A percentile compares a stretch with the other conserved stretches of the same genome.
phyloP scores from a whole-genome alignment of 2,329 filamentous ascomycete genomes.

The Biscogniauxia mediterranea region DNA sequence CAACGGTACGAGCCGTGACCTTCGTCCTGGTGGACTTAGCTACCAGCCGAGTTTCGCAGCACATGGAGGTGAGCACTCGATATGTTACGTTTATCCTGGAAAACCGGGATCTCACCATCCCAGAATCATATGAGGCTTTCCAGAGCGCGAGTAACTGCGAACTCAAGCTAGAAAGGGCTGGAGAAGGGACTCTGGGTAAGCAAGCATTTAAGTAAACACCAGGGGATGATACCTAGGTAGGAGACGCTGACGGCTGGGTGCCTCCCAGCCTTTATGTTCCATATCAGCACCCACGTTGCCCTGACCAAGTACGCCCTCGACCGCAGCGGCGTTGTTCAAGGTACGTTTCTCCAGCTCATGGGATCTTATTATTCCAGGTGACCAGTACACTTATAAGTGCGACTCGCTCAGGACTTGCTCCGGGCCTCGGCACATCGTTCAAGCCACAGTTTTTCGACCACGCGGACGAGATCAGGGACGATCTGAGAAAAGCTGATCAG shows the following conservation, averaged over 20 bases:
- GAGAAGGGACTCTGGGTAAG: constrained; percentile 25
- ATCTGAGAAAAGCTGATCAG: constrained; percentile 9
- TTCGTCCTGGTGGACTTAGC: constrained; percentile 30
- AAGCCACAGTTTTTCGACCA: constrained; percentile 21
- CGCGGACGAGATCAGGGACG: constrained; percentile 17
- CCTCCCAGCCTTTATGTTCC: constrained; percentile 27
- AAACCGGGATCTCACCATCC: neutral
- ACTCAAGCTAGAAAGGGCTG: constrained; percentile 19
- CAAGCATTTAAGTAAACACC: neutral
- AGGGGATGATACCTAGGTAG: neutral
- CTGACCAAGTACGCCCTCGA: constrained; percentile 26
- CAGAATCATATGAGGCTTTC: constrained; percentile 26
- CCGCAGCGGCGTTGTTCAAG: constrained; percentile 10
- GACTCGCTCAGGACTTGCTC: constrained; percentile 12
- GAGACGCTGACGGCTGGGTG: constrained; percentile 1
- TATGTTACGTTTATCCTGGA: neutral
- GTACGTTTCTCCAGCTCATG: neutral
- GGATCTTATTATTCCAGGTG: neutral
- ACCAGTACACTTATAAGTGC: neutral
- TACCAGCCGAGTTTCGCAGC: constrained; percentile 32
- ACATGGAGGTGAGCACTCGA: constrained; percentile 21
- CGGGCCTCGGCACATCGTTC: constrained; percentile 22
- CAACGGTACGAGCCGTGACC: constrained; percentile 27
- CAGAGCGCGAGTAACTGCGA: constrained; percentile 19
- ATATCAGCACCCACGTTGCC: constrained; percentile 25